Conservation (phyloP, 176 grass and related monocot species). For the Zoysia japonica region DNA sequence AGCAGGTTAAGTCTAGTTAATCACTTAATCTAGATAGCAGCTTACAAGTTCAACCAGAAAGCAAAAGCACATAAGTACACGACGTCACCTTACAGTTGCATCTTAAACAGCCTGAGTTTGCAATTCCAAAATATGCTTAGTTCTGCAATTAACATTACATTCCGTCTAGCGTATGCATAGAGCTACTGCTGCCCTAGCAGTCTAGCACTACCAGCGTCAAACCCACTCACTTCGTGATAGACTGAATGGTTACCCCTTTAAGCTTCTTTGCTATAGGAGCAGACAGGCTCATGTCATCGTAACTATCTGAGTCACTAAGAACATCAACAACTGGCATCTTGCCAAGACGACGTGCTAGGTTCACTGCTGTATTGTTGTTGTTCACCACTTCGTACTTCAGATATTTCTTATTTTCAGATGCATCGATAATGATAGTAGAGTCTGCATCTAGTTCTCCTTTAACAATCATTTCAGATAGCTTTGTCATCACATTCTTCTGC, state of each 20-base stretch:
- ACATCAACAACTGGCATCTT: background rate
- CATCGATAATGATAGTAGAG: conserved; percentile 41
- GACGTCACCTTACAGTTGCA: too few relatives aligned
- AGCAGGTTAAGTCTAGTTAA: too few relatives aligned
- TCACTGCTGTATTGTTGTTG: background rate
- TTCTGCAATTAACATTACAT: too few relatives aligned
- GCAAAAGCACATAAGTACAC: too few relatives aligned
- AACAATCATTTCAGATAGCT: conserved; percentile 50
- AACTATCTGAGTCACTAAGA: background rate
- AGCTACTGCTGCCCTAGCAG: too few relatives aligned
- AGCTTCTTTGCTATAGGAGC: background rate
- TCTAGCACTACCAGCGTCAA: background rate
- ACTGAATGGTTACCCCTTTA: background rate
- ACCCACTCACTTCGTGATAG: background rate
- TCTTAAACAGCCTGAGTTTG: too few relatives aligned
- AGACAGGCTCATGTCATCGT: background rate
- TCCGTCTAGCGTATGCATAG: too few relatives aligned
- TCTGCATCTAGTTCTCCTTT: conserved; percentile 39
- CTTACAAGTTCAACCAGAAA: too few relatives aligned
- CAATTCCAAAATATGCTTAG: background rate
- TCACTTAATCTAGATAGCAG: too few relatives aligned
- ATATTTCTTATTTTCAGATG: conserved; percentile 8
- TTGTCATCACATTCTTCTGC: conserved; percentile 59
- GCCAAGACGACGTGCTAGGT: background rate
- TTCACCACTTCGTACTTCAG: conserved; percentile 30